Conservation (phyloP, 345 rosid genomes). For the Geranium brycei region DNA sequence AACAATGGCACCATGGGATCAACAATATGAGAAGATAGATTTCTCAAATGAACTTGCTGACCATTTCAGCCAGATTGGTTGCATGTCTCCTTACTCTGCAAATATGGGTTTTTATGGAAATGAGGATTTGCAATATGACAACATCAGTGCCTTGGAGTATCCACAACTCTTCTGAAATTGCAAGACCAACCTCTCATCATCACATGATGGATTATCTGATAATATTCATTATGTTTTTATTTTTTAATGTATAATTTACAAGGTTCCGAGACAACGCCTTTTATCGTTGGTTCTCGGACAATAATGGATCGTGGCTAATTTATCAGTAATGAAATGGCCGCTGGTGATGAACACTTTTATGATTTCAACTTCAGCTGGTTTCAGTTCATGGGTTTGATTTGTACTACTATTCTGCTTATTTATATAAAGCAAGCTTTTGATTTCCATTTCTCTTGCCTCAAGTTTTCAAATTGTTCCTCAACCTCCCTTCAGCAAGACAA, state of each 20-base stretch:
- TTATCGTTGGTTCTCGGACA: slow-evolving; percentile 36
- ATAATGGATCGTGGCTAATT: background rate
- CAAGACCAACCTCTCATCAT: too few species aligned
- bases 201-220: slow-evolving; percentile 8
- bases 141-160: slow-evolving; percentile 19
- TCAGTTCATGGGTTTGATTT: background rate
- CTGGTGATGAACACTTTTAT: background rate
- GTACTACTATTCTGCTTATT: background rate
- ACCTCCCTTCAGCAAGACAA: too few species aligned
- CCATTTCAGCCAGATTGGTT: slow-evolving; percentile 29
- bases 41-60: slow-evolving; percentile 35
- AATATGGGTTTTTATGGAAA: slow-evolving; percentile 26
- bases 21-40: slow-evolving; percentile 28
- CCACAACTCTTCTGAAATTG: slow-evolving; percentile 21
- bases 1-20: slow-evolving; percentile 27
- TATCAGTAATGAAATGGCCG: too few species aligned
- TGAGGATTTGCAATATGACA: slow-evolving; percentile 26
- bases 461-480: too few species aligned
- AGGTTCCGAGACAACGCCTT: slow-evolving; percentile 39
- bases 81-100: slow-evolving; percentile 27
- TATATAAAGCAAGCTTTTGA: background rate
- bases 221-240: background rate
- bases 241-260: background rate
- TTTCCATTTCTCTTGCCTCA: too few species aligned
- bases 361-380: background rate